Conservation (phyloP, 2,329 filamentous ascomycete species). For the Fusarium sp. region DNA sequence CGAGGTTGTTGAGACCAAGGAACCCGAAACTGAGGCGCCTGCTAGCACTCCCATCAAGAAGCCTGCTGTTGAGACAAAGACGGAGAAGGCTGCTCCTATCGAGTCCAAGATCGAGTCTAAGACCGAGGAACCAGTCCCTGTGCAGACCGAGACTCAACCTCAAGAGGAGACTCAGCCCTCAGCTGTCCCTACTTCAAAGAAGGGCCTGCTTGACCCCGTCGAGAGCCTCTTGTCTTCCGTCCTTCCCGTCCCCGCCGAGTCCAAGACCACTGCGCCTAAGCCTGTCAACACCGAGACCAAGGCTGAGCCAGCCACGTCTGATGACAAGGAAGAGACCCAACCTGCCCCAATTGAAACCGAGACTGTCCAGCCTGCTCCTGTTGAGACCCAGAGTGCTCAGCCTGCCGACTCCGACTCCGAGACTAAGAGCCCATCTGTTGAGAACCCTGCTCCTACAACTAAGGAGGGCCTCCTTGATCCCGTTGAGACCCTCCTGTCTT, state of each 20-base stretch:
- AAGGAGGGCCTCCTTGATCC: slow-evolving; percentile 36
- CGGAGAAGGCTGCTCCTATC: neutral
- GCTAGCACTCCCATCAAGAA: neutral
- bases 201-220: slow-evolving; percentile 37
- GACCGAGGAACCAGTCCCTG: slow-evolving; percentile 7
- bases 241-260: slow-evolving; percentile 17
- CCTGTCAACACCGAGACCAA: slow-evolving; percentile 17
- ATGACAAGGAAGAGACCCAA: slow-evolving; percentile 3
- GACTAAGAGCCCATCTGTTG: slow-evolving; percentile 8
- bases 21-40: slow-evolving; percentile 6
- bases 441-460: slow-evolving; percentile 25
- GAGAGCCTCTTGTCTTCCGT: slow-evolving; percentile 31
- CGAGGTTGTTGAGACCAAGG: neutral
- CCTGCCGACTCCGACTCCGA: slow-evolving; percentile 15
- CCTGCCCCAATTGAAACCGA: slow-evolving; percentile 10
- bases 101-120: neutral
- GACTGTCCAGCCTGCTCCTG: neutral
- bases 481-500: slow-evolving; percentile 33
- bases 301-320: slow-evolving; percentile 2
- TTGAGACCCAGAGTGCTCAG: slow-evolving; percentile 13
- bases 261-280: slow-evolving; percentile 22
- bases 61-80: slow-evolving; percentile 15
- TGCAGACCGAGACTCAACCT: slow-evolving; percentile 8
- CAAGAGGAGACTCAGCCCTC: slow-evolving; percentile 10
- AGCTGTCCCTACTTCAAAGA: slow-evolving; percentile 14